Base-by-base conservation (phyloP, 2,329 filamentous ascomycete genomes). In the Pestalotiopsis sp. region DNA sequence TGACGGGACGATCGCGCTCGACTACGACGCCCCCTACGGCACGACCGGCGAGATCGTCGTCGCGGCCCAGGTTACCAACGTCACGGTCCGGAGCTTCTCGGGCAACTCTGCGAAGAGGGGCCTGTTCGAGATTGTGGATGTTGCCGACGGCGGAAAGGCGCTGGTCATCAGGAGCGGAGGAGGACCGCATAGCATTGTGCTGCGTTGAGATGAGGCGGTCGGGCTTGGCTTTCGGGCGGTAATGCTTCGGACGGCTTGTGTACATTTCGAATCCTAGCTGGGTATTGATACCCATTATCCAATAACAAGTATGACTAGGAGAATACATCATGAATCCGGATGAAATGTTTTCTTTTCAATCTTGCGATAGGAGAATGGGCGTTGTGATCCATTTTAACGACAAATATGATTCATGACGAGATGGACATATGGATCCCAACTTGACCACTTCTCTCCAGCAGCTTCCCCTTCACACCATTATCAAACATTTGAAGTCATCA, bases 21-120 rank as follows among this genome's bases (percentile, higher is more conserved):
- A 70, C 4, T 75, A 78, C 57, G 69, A 60, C 13, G 75, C 73
- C 23, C 77, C 77, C 13, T 49, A 62, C 20, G 74, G 71, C 12
- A 78, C 77, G 17, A 49, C 61, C 3, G 76, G 76, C 12, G 70
- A 68, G 49, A 49, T 79, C 36, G 31, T 75, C 13, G 70, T 78
- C 27, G 76, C 76, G 38, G 68, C 72, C n/a, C 58, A 65, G 41
- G 56, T 23, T 20, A 23, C 17, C 20, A 38, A 40, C 25, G 38
- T 52, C 17, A 23, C 14, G 38, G 36, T 63, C 70, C 12, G 67
- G 62, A 6, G 60, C 31, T 7, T 36, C 23, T 52, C 62, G 61
- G 41, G 70, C 3, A 17, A 9, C 12, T 12, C 4, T 13, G 14
- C 13, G 17, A 66, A 60, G 56, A 59, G 52, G 13, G 27, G n/a